phyloP scores from a whole-genome alignment of 2,329 filamentous ascomycete genomes.

The Clathrospora elynae region DNA sequence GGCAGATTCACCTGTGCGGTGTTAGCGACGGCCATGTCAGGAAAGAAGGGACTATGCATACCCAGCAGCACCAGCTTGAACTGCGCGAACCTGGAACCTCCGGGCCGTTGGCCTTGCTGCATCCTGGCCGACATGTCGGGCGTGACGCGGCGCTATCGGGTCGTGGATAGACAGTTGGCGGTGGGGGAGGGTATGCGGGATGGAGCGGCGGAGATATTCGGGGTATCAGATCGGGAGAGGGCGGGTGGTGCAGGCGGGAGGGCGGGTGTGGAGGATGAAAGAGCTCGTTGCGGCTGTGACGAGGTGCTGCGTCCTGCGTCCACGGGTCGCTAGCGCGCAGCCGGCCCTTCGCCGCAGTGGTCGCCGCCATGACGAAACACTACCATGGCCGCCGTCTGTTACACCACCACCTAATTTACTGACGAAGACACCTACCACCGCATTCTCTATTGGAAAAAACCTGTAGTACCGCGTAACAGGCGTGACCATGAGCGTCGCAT shows the following conservation, averaged over 20 bases:
- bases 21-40: conserved; percentile 23
- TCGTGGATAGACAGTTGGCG: conserved; percentile 9
- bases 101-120: conserved; percentile 69
- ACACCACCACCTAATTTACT: not conserved
- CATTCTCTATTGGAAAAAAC: too few relatives aligned
- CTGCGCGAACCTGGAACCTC: conserved; percentile 84
- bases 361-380: conserved; percentile 27
- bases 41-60: conserved; percentile 54
- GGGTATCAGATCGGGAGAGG: conserved; percentile 7
- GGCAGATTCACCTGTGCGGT: conserved; percentile 84
- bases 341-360: conserved; percentile 15
- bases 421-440: conserved; percentile 4
- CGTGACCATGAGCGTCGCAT: conserved; percentile 57
- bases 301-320: conserved; percentile 18
- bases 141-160: conserved; percentile 32
- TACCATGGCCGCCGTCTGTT: conserved; percentile 7
- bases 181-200: conserved; percentile 3
- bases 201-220: conserved; percentile 3
- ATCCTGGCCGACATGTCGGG: conserved; percentile 80
- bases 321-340: conserved; percentile 13
- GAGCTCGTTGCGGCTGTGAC: conserved; percentile 19
- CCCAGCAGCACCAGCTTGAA: conserved; percentile 98
- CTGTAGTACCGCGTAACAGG: too few relatives aligned
- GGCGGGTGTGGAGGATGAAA: conserved; percentile 16
- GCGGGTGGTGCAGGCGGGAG: conserved; percentile 1